Evolutionary conservation across 495 filamentous ascomycete genomes (phyloP).

Genomic region (Massariosphaeria phaeospora): DNA sequence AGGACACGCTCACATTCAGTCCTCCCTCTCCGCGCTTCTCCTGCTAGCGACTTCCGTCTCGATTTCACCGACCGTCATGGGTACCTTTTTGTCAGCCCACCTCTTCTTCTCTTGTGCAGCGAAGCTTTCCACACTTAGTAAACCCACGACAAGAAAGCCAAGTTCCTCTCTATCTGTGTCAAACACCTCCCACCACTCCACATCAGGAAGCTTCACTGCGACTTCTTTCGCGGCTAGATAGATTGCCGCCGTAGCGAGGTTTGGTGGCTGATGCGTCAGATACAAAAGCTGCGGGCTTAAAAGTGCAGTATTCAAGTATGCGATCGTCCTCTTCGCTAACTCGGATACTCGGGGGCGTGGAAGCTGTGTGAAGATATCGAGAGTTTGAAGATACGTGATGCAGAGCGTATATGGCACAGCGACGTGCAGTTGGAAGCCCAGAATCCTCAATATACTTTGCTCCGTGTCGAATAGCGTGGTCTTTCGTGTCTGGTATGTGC

Average conservation of each 20-base stretch:
- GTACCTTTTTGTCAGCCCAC: conserved; percentile 45
- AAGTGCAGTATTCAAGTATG: conserved; percentile 75
- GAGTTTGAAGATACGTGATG: conserved; percentile 86
- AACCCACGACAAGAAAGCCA: conserved; percentile 83
- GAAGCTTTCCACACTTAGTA: conserved; percentile 75
- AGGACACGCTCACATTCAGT: background rate
- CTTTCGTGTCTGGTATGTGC: conserved; percentile 58
- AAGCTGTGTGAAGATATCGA: conserved; percentile 55
- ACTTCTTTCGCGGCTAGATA: conserved; percentile 83
- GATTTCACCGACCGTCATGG: conserved; percentile 51
- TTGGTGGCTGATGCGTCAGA: conserved; percentile 82
- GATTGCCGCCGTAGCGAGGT: conserved; percentile 79
- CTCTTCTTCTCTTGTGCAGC: conserved; percentile 50
- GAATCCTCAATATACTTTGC: conserved; percentile 63
- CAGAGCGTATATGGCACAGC: conserved; percentile 81
- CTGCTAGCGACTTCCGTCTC: conserved; percentile 58
- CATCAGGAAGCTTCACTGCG: conserved; percentile 68
- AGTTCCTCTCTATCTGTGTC: conserved; percentile 95
- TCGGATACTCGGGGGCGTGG: conserved; percentile 38
- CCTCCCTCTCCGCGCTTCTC: conserved; percentile 35
- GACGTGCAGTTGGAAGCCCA: conserved; percentile 79
- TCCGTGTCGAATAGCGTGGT: conserved; percentile 63
- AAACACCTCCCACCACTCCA: conserved; percentile 96
- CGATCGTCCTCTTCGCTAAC: conserved; percentile 60
- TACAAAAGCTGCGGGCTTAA: conserved; percentile 86